phyloP scores from a whole-genome alignment of 306 rosid species.

The Nissolia schottii region DNA sequence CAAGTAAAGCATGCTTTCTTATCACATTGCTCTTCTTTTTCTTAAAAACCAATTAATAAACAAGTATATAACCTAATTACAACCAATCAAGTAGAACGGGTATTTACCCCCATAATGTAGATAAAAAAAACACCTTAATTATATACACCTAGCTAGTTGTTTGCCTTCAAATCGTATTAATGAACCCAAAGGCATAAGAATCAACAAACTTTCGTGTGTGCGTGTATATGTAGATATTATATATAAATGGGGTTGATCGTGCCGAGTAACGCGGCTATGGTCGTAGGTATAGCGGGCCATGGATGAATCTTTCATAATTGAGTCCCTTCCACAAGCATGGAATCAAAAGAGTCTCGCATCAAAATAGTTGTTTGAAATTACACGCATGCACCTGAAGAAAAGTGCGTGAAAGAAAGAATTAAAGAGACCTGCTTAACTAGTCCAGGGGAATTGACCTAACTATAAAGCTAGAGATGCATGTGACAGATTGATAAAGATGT shows the following conservation, averaged over 20 bases:
- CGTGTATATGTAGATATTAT: not conserved
- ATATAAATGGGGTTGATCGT: not conserved
- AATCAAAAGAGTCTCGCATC: constrained; percentile 7
- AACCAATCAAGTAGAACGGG: too few species aligned
- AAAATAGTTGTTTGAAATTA: not conserved
- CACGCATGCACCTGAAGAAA: not conserved
- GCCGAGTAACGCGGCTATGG: constrained; percentile 29
- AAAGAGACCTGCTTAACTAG: not conserved
- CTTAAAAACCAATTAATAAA: not conserved
- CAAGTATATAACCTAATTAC: not conserved
- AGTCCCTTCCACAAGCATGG: constrained; percentile 9
- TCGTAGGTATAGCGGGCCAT: constrained; percentile 15
- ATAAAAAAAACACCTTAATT: too few species aligned
- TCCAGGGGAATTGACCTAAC: constrained; percentile 7
- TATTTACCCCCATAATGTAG: too few species aligned
- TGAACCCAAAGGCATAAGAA: not conserved
- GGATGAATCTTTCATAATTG: constrained; percentile 15
- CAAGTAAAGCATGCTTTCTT: not conserved
- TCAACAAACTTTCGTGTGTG: not conserved
- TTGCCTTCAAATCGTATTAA: not conserved
- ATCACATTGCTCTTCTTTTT: not conserved
- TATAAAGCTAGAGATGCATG: not conserved
- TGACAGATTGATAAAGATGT: not conserved
- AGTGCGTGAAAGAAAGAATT: not conserved
- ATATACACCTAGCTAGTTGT: too few species aligned